Base-by-base conservation (phyloP, 2,329 filamentous ascomycete species). In the Alternaria triticina region DNA sequence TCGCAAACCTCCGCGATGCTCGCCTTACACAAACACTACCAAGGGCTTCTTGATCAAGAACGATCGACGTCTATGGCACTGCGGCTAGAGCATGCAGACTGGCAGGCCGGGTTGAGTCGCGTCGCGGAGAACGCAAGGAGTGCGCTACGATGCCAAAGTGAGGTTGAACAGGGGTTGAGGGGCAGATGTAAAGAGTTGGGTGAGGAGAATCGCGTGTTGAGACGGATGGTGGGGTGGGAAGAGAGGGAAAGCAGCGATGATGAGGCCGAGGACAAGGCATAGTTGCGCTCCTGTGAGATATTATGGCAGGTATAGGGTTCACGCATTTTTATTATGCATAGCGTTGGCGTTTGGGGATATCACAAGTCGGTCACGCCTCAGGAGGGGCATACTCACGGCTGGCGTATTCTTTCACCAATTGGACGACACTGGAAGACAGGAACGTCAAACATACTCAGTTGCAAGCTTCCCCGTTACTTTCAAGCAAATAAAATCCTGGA, bases 11-110 rank as follows among this genome's bases (percentile, higher is more conserved):
- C 80, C 40, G 78, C 82, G 64, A 80, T 82, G 43, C 72, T 82
- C 40, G 76, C 81, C 0, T 73, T 84, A 7, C 83, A 85, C 68
- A 81, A 82, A 56, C 83, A 85, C 74, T 86, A 86, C 75, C 80
- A 81, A 20, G 64, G 66, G 1, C 76, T 85, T 7, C 74, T 85
- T 11, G 78, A 83, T 23, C 71, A 80, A 46, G 79, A 82, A 36
- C 80, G 83, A 47, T 75, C 74, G 11, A 81, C 82, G 47, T 82
- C 79, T 45, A 78, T 85, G 64, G 79, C 84, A 56, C 72, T 84
- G 57, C 77, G 84, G 44, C 71, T 85, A 20, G 82, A 82, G 60
- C 83, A 85, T 61, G 80, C 83, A 52, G 80, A 81, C 49, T 85
- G 83, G 83, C 84, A 86, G 69, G 81, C 82, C 4, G 79, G 82